Percentiles rank a stretch among this genome's conserved stretches.
phyloP scores from a whole-genome alignment of 2,329 filamentous ascomycete genomes.

The Xylaria sp. region DNA sequence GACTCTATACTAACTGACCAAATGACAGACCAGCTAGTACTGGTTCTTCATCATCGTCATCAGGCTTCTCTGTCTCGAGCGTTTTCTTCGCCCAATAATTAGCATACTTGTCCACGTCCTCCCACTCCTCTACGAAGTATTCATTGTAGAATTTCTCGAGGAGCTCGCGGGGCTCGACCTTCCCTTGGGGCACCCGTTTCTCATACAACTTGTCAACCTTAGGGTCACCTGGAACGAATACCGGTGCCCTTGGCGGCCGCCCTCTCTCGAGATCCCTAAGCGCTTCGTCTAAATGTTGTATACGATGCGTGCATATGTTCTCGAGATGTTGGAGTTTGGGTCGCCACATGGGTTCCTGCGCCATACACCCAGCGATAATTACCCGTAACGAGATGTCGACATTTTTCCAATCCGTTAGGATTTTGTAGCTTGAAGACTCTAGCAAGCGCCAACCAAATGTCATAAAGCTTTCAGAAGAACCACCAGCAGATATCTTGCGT shows the following conservation, averaged over 20 bases:
- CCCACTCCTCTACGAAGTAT: conserved; percentile 14
- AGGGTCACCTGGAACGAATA: not conserved
- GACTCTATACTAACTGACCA: no score
- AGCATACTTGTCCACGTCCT: not conserved
- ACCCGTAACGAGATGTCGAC: conserved; percentile 16
- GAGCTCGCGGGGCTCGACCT: not conserved
- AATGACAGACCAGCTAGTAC: no score
- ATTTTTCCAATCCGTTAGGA: not conserved
- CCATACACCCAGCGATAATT: conserved; percentile 19
- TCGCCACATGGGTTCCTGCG: fast-evolving
- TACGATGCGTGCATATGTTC: fast-evolving
- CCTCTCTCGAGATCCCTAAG: not conserved
- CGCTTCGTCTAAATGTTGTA: not conserved
- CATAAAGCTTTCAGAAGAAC: no score
- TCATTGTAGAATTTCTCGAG: conserved; percentile 12
- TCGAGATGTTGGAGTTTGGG: conserved; percentile 3
- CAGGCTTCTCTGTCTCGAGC: no score
- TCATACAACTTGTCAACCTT: not conserved
- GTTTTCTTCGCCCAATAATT: conserved; percentile 7
- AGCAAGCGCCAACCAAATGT: conserved; percentile 27
- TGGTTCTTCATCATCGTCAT: no score
- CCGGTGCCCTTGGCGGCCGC: not conserved
- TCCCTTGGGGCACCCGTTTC: not conserved
- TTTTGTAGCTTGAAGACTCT: not conserved
- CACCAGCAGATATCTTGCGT: not conserved